phyloP scores from a whole-genome alignment of 2,329 filamentous ascomycete species.

The Fusarium pseudocircinatum region DNA sequence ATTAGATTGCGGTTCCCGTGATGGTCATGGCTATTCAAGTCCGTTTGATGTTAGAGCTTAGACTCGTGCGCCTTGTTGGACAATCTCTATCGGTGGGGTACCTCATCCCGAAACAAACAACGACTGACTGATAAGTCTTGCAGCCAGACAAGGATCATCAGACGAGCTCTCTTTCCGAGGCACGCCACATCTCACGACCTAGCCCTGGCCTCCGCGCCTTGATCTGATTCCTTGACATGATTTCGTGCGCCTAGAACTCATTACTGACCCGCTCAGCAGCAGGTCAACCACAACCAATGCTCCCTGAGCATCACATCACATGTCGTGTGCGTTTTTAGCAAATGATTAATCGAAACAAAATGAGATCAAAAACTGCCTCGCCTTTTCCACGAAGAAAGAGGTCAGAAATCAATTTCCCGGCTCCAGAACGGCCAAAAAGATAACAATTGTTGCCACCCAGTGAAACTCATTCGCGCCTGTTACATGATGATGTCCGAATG shows the following conservation, averaged over 20 bases:
- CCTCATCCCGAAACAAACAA: conserved; percentile 32
- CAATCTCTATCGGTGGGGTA: conserved; percentile 25
- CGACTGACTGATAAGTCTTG: conserved; percentile 39
- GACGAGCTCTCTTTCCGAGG: conserved; percentile 40
- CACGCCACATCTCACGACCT: conserved; percentile 43
- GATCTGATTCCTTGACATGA: conserved; percentile 41
- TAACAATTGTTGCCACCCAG: conserved; percentile 32
- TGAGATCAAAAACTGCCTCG: conserved; percentile 19
- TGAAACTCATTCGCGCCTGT: conserved; percentile 32
- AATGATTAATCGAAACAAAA: conserved; percentile 10
- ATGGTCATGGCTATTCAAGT: not conserved
- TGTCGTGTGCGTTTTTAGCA: conserved; percentile 13
- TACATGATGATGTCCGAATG: conserved; percentile 22
- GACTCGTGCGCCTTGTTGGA: conserved; percentile 16
- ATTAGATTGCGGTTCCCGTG: conserved; percentile 5
- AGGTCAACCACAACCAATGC: conserved; percentile 10
- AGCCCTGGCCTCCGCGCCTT: conserved; percentile 33
- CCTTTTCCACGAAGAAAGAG: conserved; percentile 22
- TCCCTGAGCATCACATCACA: conserved; percentile 37
- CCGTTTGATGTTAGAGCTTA: conserved; percentile 3
- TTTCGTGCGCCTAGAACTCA: conserved; percentile 34
- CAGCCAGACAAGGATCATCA: conserved; percentile 41
- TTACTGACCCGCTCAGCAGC: conserved; percentile 27
- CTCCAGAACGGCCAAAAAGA: conserved; percentile 35
- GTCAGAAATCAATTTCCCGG: conserved; percentile 41